Evolutionary conservation across 345 rosid genomes (phyloP).

Genomic region (Eucalyptus cloeziana): DNA sequence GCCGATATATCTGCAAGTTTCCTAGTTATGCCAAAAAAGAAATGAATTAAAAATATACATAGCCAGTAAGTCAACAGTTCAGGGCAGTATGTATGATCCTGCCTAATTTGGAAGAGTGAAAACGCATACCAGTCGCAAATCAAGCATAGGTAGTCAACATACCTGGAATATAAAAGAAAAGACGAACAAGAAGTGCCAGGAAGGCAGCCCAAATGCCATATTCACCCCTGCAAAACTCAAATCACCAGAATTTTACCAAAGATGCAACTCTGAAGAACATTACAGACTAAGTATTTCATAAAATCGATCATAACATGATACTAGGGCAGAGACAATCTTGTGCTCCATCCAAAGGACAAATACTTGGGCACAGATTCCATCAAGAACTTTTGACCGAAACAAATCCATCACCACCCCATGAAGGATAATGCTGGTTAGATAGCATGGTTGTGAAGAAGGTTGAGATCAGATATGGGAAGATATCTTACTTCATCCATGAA

Average conservation of each 20-base stretch:
- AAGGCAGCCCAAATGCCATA: conserved; percentile 88
- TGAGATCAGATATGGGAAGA: neutral
- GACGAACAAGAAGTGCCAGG: conserved; percentile 69
- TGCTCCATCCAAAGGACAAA: neutral
- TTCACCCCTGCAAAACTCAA: conserved; percentile 56
- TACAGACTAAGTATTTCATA: neutral
- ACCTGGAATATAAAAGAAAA: conserved; percentile 86
- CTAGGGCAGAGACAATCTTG: neutral
- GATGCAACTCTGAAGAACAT: neutral
- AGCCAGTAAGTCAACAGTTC: neutral
- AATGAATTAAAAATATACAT: neutral
- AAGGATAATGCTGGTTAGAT: neutral
- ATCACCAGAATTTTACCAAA: neutral
- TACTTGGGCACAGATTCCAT: neutral
- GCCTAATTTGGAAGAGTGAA: neutral
- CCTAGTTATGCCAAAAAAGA: neutral
- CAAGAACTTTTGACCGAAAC: neutral
- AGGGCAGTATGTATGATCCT: neutral
- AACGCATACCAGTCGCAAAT: neutral
- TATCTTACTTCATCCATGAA: conserved; percentile 77
- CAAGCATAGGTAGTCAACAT: neutral
- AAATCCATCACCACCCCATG: neutral
- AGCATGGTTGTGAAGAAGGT: neutral
- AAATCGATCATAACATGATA: neutral
- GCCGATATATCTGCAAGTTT: neutral